Percentiles rank a stretch among this genome's conserved stretches.
phyloP scores from a whole-genome alignment of 2,329 filamentous ascomycete species.

The Hymenoscyphus fructigenus region DNA sequence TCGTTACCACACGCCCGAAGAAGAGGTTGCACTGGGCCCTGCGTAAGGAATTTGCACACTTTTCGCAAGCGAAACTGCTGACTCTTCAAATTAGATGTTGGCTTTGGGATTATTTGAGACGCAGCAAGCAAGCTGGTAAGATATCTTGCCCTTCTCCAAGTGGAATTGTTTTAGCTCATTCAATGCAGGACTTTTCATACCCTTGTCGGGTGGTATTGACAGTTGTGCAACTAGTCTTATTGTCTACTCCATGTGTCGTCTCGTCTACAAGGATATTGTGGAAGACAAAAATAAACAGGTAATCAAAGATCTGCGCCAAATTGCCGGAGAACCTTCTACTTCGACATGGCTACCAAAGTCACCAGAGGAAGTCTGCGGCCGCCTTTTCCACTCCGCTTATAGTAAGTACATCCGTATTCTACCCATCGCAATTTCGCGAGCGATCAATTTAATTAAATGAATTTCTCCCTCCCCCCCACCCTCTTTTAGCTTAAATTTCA shows the following conservation, averaged over 20 bases:
- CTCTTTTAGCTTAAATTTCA: neutral
- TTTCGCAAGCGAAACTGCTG: neutral
- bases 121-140: constrained; percentile 34
- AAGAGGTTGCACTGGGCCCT: constrained; percentile 56
- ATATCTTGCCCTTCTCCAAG: neutral
- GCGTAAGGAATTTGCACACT: neutral
- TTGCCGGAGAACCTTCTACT: constrained; percentile 49
- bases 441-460: neutral
- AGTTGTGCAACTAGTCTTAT: constrained; percentile 54
- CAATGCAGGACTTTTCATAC: constrained; percentile 16
- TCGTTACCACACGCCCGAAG: constrained; percentile 58
- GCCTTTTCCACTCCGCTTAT: constrained; percentile 63
- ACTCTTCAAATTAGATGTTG: constrained; percentile 1
- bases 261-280: constrained; percentile 54
- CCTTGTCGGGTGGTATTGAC: constrained; percentile 59
- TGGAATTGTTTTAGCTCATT: neutral
- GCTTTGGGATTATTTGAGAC: constrained; percentile 62
- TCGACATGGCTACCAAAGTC: constrained; percentile 41
- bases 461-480: neutral
- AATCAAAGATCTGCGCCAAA: constrained; percentile 48
- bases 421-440: neutral
- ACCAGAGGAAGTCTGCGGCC: constrained; percentile 56
- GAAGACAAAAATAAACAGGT: constrained; percentile 51
- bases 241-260: constrained; percentile 46
- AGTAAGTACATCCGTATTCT: constrained; percentile 31